Evolutionary conservation across 805 yeast genomes (phyloP).

Genomic region (Danielia oregonensis): DNA sequence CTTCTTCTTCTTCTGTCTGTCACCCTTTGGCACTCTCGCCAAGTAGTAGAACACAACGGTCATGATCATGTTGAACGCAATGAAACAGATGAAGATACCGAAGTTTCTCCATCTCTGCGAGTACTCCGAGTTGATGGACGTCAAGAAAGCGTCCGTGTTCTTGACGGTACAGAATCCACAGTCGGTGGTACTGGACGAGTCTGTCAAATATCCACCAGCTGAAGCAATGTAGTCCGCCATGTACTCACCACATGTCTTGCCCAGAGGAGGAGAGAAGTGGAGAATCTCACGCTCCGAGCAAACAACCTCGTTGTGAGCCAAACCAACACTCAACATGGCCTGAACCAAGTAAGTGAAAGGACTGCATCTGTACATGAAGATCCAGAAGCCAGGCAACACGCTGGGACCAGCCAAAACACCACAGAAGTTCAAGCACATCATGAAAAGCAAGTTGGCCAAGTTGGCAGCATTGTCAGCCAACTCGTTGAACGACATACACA

Average conservation of each 20-base stretch:
- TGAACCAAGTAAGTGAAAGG: slow-evolving; percentile 62
- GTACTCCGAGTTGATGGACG: slow-evolving; percentile 38
- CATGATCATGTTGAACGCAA: slow-evolving; percentile 32
- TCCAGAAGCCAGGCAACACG: slow-evolving; percentile 79
- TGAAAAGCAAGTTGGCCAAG: slow-evolving; percentile 21
- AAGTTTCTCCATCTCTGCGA: slow-evolving; percentile 63
- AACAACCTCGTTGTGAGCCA: slow-evolving; percentile 44
- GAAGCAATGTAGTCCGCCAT: slow-evolving; percentile 38
- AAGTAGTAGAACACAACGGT: slow-evolving; percentile 49
- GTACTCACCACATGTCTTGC: slow-evolving; percentile 62
- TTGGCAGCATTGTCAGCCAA: slow-evolving; percentile 24
- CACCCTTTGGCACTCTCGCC: slow-evolving; percentile 71
- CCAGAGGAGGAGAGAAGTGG: slow-evolving; percentile 41
- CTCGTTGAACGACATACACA: slow-evolving; percentile 21
- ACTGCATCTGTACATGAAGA: slow-evolving; percentile 72
- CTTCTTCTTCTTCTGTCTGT: slow-evolving; percentile 30
- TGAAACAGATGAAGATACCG: slow-evolving; percentile 53
- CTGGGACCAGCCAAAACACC: slow-evolving; percentile 64
- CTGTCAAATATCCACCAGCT: slow-evolving; percentile 53
- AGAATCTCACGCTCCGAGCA: slow-evolving; percentile 39
- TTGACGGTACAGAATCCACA: slow-evolving; percentile 62
- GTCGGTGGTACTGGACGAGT: slow-evolving; percentile 44
- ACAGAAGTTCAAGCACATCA: slow-evolving; percentile 55
- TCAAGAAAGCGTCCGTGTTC: slow-evolving; percentile 58
- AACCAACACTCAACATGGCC: slow-evolving; percentile 36